Evolutionary conservation across 352 stramenopile species (phyloP).

Genomic region (Blastocystis sp.): DNA sequence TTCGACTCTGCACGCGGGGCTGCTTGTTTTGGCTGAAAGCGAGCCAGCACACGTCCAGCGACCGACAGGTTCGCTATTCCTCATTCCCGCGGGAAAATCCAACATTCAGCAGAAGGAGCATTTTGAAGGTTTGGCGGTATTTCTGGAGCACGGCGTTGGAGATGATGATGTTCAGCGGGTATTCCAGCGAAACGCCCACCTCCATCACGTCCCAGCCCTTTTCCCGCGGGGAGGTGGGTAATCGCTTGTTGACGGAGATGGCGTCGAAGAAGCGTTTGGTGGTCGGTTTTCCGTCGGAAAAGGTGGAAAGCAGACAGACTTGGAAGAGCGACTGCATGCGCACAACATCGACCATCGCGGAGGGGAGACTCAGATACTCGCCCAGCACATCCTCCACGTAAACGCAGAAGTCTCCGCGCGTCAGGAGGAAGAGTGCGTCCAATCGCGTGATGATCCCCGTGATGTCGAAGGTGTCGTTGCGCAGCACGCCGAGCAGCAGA

Average conservation of each 20-base stretch:
- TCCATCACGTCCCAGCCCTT: conserved; percentile 37
- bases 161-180: conserved; percentile 40
- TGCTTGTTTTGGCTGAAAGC: conserved; percentile 8
- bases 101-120: conserved; percentile 25
- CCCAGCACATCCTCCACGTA: background rate
- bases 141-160: background rate
- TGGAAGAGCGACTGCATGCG: conserved; percentile 21
- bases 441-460: background rate
- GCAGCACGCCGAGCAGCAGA: conserved; percentile 3
- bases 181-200: background rate
- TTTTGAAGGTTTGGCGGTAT: background rate
- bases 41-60: background rate
- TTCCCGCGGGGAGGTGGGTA: background rate
- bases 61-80: conserved; percentile 1
- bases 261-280: conserved; percentile 7
- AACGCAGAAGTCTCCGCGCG: conserved; percentile 12
- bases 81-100: background rate
- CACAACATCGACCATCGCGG: background rate
- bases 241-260: background rate
- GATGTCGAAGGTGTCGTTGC: conserved; percentile 12
- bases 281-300: background rate
- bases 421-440: conserved; percentile 10
- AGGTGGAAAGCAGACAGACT: background rate
- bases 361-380: background rate
- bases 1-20: background rate